Percentiles rank a stretch among this genome's conserved stretches.
phyloP scores from a whole-genome alignment of 2,329 filamentous ascomycete genomes.

The Talaromyces sp. region DNA sequence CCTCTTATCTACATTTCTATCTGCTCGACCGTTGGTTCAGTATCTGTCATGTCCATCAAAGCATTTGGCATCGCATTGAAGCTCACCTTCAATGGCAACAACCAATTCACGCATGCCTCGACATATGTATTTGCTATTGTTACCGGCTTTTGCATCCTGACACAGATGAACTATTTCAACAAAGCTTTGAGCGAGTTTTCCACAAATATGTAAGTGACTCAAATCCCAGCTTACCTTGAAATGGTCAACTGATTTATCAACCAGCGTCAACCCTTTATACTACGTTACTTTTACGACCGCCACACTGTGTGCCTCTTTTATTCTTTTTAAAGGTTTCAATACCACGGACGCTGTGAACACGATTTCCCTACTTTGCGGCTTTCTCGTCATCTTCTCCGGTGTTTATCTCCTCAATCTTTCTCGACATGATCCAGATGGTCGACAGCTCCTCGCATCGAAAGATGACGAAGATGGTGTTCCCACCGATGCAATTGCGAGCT shows the following conservation, averaged over 20 bases:
- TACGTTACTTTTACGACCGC: conserved; percentile 97
- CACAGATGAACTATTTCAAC: conserved; percentile 99
- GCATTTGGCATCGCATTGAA: conserved; percentile 97
- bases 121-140: conserved; percentile 98
- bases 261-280: conserved; percentile 89
- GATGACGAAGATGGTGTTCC: conserved; percentile 67
- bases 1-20: conserved; percentile 96
- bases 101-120: conserved; percentile 91
- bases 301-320: conserved; percentile 90
- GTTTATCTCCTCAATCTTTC: conserved; percentile 97
- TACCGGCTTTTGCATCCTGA: conserved; percentile 88
- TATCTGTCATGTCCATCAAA: conserved; percentile 99
- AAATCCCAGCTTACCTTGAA: not conserved
- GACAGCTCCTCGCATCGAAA: conserved; percentile 61
- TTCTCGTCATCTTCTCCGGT: conserved; percentile 90
- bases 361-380: conserved; percentile 86
- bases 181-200: conserved; percentile 96
- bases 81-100: conserved; percentile 86
- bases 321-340: conserved; percentile 94
- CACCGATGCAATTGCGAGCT: conserved; percentile 84
- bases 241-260: not conserved
- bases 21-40: conserved; percentile 92
- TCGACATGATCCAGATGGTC: conserved; percentile 81
- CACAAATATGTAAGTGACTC: conserved; percentile 78
- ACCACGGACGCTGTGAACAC: conserved; percentile 90